Conservation (phyloP, 352 stramenopile genomes). For the Pythium utonaiense region DNA sequence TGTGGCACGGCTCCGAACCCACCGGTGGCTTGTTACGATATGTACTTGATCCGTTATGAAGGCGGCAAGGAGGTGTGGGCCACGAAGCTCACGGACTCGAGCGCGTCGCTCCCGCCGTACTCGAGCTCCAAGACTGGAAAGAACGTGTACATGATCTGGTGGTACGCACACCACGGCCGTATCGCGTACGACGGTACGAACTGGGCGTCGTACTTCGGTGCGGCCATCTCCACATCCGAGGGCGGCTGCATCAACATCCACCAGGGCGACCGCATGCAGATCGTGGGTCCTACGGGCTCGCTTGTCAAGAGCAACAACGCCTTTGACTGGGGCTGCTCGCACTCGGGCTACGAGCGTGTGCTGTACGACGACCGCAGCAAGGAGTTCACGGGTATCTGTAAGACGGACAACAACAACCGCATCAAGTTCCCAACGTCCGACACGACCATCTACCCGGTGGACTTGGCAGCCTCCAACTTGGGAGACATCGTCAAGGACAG, state of each 20-base stretch:
- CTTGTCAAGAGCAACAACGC: constrained; percentile 38
- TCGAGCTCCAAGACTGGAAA: constrained; percentile 37
- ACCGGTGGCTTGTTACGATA: constrained; percentile 48
- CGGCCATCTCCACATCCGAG: constrained; percentile 50
- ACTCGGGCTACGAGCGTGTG: constrained; percentile 58
- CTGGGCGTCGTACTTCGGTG: constrained; percentile 62
- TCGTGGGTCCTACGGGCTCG: constrained; percentile 38
- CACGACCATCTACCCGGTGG: constrained; percentile 55
- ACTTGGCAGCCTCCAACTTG: constrained; percentile 43
- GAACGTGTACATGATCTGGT: constrained; percentile 69
- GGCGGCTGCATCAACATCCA: constrained; percentile 67
- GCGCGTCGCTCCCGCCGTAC: constrained; percentile 45
- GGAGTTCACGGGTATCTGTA: constrained; percentile 50
- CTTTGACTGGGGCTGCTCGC: constrained; percentile 59
- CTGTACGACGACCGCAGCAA: constrained; percentile 45
- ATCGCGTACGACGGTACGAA: constrained; percentile 56
- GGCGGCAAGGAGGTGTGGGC: constrained; percentile 46
- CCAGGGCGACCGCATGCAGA: constrained; percentile 65
- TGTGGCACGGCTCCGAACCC: constrained; percentile 38
- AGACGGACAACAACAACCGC: constrained; percentile 70
- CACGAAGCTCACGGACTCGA: constrained; percentile 54
- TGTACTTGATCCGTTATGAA: constrained; percentile 58
- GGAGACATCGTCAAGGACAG: constrained; percentile 46
- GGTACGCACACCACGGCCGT: constrained; percentile 62
- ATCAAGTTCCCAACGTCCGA: constrained; percentile 59